Conservation (phyloP, 805 yeast species). For the Yarrowia hollandica region DNA sequence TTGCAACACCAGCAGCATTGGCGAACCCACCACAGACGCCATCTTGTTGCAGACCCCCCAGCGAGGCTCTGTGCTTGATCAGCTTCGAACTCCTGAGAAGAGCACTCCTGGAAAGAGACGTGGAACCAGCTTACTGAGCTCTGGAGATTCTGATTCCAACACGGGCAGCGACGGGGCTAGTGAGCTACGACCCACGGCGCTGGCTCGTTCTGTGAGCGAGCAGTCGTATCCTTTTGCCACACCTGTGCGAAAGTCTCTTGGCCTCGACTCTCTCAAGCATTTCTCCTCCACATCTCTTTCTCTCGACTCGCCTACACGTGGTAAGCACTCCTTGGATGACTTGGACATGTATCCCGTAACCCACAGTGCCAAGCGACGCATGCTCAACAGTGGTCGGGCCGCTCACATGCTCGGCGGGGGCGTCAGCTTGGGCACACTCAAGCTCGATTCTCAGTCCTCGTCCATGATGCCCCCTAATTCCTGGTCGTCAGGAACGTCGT, state of each 20-base stretch:
- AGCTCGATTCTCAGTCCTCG: conserved; percentile 7
- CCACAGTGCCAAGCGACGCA: conserved; percentile 26
- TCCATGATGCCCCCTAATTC: conserved; percentile 22
- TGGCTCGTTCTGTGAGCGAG: conserved; percentile 20
- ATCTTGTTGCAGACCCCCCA: conserved; percentile 12
- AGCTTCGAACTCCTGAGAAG: conserved; percentile 24
- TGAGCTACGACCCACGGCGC: conserved; percentile 20
- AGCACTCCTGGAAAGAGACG: conserved; percentile 14
- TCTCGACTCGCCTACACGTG: conserved; percentile 19
- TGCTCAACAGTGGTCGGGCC: conserved; percentile 19
- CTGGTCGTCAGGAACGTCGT: conserved; percentile 18
- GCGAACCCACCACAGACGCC: conserved; percentile 14
- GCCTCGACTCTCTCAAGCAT: conserved; percentile 25
- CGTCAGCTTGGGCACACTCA: conserved; percentile 8
- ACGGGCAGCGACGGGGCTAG: conserved; percentile 8
- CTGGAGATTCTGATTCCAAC: conserved; percentile 6
- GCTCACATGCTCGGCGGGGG: conserved; percentile 20
- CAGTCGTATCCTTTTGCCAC: conserved; percentile 28
- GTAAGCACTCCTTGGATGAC: conserved; percentile 24
- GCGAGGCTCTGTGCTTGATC: conserved; percentile 3
- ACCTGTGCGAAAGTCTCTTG: conserved; percentile 12
- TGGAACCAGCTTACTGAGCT: background rate
- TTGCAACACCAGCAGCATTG: conserved; percentile 4
- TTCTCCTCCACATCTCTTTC: conserved; percentile 19
- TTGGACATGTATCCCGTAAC: conserved; percentile 21